phyloP scores from a whole-genome alignment of 352 stramenopile species.

The Phytophthora sp. region DNA sequence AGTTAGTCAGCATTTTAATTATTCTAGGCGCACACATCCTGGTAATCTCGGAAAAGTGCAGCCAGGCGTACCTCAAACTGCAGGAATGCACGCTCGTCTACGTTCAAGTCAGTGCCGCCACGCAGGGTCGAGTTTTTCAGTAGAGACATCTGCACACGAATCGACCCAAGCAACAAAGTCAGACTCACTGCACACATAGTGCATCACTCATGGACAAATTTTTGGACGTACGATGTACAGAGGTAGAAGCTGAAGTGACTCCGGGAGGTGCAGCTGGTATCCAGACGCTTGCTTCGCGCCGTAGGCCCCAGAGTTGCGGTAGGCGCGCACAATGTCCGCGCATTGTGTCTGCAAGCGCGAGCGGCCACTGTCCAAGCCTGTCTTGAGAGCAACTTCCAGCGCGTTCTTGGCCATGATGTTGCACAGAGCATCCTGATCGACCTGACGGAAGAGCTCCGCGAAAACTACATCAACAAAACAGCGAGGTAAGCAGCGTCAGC shows the following conservation, averaged over 20 bases:
- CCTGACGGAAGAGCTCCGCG: conserved; percentile 91
- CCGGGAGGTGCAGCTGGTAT: conserved; percentile 86
- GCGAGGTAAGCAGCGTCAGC: neutral
- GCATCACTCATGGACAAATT: neutral
- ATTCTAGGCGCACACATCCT: neutral
- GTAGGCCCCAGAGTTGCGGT: conserved; percentile 82
- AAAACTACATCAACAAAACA: conserved; percentile 57
- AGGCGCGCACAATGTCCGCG: conserved; percentile 94
- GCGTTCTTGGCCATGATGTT: conserved; percentile 96
- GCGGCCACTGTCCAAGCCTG: conserved; percentile 94
- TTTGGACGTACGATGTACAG: conserved; percentile 91
- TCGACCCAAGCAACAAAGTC: conserved; percentile 4
- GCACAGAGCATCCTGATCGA: conserved; percentile 93
- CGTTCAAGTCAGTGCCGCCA: conserved; percentile 95
- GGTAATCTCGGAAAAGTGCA: conserved; percentile 1
- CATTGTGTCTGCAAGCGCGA: conserved; percentile 92
- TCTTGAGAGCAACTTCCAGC: conserved; percentile 95
- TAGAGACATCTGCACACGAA: conserved; percentile 92
- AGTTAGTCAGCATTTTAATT: conserved; percentile 16
- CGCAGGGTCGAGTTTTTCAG: conserved; percentile 98
- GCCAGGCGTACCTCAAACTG: conserved; percentile 82
- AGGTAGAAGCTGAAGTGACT: conserved; percentile 94
- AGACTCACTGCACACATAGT: conserved; percentile 8
- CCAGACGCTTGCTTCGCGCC: conserved; percentile 72
- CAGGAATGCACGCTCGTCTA: conserved; percentile 95